A percentile compares a stretch with the other conserved stretches of the same genome.
phyloP scores from a whole-genome alignment of 1,284 basidiomycete genomes.

The Dichomitus squalens region DNA sequence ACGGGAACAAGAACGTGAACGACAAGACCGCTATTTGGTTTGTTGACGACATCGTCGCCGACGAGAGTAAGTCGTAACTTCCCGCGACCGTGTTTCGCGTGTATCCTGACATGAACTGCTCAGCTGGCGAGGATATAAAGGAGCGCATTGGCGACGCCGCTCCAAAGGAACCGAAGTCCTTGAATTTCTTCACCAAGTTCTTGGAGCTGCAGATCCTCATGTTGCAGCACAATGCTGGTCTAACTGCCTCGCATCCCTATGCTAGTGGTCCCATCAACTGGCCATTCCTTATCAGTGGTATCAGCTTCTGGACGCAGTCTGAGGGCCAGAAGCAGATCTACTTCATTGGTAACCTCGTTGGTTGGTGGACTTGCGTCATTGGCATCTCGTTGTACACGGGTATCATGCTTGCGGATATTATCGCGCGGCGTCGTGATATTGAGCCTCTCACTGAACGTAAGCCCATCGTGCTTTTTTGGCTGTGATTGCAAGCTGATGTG shows the following conservation, averaged over 20 bases:
- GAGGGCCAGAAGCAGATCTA: conserved; percentile 92
- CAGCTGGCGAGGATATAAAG: conserved; percentile 58
- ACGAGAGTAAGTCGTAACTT: conserved; percentile 56
- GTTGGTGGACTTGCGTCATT: conserved; percentile 94
- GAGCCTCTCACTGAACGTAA: conserved; percentile 86
- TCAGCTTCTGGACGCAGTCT: conserved; percentile 97
- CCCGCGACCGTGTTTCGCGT: not conserved
- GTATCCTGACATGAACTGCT: conserved; percentile 7
- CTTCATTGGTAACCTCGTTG: conserved; percentile 91
- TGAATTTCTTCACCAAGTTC: conserved; percentile 96
- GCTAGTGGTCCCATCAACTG: conserved; percentile 94
- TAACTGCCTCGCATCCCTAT: conserved; percentile 96
- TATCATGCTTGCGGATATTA: conserved; percentile 85
- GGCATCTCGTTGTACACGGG: conserved; percentile 88
- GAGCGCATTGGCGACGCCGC: conserved; percentile 54
- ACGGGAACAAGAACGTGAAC: conserved; percentile 92
- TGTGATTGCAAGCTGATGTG: conserved; percentile 7
- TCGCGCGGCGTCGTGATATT: conserved; percentile 85
- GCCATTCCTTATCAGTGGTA: conserved; percentile 95
- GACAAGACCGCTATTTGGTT: conserved; percentile 90
- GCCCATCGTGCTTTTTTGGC: conserved; percentile 36
- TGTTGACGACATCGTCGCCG: conserved; percentile 80
- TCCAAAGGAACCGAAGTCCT: conserved; percentile 72
- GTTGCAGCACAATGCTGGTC: conserved; percentile 96
- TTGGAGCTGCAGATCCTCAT: conserved; percentile 92